Evolutionary conservation across 805 yeast genomes (phyloP), one percentile per base, ranked within the genome.

Genomic region (Pichia nanzhaoensis): DNA sequence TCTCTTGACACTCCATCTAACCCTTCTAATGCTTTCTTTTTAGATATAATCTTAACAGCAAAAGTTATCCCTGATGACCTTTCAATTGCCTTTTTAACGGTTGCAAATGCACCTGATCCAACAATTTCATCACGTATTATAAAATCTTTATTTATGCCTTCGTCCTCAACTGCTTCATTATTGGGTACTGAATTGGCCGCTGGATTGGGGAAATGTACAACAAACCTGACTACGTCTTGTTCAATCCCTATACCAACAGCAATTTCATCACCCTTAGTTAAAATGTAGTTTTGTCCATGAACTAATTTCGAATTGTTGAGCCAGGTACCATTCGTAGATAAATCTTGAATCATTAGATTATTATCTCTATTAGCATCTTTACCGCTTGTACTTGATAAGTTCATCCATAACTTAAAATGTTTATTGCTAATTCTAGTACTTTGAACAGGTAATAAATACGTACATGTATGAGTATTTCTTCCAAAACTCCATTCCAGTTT

Each of bases 41-140:
- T 80, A 44, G 83, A 80, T 32, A 93, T 90, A 49, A 93, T 88
- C 59, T 93, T 93, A 16, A 87, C 95, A 0, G 99, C 99, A 62
- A 70, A 89, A 5, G 91, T 77, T 52, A 81, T 79, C 13, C 98
- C 98, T 0, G 95, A 80, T 6, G 77, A 65, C 50, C 97, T 74
- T 57, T 89, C 93, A 1, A 90, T 79, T 4, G 95, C 96, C 59
- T 87, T 87, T 53, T 88, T 83, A 24, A 93, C 99, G 1, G 90
- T 84, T 5, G 98, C 98, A 73, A 91, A 91, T 9, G 98, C 98
- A n/a, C 99, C 99, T 55, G 88, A 93, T 1, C 99, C 99, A 1
- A 91, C 85, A 14, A 86, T 81, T 56, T 85, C 95, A 59, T 83
- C 86, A 48, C 82, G 77, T 18, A 91, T 78, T 13, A 86, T 83